These are phyloP conservation scores for Pseudoturritis turrita DNA, from an alignment of 345 rosid genomes.

Conservation along the genomic window DNA sequence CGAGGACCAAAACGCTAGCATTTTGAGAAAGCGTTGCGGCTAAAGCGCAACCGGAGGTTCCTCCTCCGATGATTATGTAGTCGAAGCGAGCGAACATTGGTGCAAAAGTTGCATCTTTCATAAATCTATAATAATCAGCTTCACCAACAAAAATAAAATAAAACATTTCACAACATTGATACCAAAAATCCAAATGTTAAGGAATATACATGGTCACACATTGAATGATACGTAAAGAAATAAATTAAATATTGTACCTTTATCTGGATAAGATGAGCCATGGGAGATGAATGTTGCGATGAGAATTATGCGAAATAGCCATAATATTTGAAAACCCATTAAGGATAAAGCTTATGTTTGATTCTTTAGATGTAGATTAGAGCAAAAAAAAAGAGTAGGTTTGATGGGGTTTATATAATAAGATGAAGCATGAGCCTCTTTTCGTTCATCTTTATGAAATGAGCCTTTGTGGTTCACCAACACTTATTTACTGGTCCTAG, in stretches of 20 bases:
- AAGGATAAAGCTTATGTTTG: slow-evolving; percentile 12
- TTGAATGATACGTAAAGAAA: neutral
- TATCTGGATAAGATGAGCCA: slow-evolving; percentile 36
- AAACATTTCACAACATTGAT: neutral
- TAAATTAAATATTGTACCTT: slow-evolving; percentile 33
- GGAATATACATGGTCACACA: neutral
- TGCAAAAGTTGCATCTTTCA: slow-evolving; percentile 56
- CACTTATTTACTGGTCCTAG: slow-evolving; percentile 20
- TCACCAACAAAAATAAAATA: neutral
- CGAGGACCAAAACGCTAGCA: slow-evolving; percentile 64
- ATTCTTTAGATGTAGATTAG: neutral
- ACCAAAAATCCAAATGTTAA: neutral
- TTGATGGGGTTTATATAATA: slow-evolving; percentile 30
- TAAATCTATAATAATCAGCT: slow-evolving; percentile 56
- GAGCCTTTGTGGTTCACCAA: slow-evolving; percentile 35
- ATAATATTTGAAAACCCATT: slow-evolving; percentile 25
- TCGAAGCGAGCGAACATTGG: slow-evolving; percentile 46
- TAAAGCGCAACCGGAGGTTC: slow-evolving; percentile 78
- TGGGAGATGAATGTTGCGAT: slow-evolving; percentile 22
- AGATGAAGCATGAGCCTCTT: slow-evolving; percentile 23
- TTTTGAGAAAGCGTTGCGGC: slow-evolving; percentile 70
- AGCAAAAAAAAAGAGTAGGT: slow-evolving; percentile 22
- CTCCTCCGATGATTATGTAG: slow-evolving; percentile 82
- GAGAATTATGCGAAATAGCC: slow-evolving; percentile 28
- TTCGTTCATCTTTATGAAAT: slow-evolving; percentile 22